Base-by-base conservation (phyloP, 176 grass and related monocot species). In the sorghum (Sorghum bicolor) region DNA sequence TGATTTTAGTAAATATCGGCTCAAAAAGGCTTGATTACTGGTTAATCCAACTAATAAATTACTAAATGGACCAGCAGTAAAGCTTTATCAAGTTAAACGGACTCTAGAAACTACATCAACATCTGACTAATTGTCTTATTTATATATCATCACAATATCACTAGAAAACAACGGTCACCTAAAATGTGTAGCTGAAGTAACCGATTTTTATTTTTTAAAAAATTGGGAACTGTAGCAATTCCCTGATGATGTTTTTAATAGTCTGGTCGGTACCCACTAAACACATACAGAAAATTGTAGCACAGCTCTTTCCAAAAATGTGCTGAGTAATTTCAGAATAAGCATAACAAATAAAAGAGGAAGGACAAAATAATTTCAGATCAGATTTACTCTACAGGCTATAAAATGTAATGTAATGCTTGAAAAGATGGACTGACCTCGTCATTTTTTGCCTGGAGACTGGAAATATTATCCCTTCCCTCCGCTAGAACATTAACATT, bases 401-500 rank as follows among this genome's bases (percentile, higher is more conserved):
- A 61, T 45, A n/a, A 38, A 79, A 67, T 45, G 26, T 30, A 63
- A 78, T 61, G 8, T 16, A 62, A 11, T 41, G 40, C 38, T 28
- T 78, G 75, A 34, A 61, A 74, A 39, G 72, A 52, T 79, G 67
- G 32, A 82, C 67, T 77, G 10, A 94, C 96, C 70, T 96, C 74
- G 11, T 96, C 89, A 74, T 80, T 45, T 87, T 79, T 83, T 57
- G 45, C 26, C 24, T 89, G 87, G 14, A 92, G 37, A 87, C 75
- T 32, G 70, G 91, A 88, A 71, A 90, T 73, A 44, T 31, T 25
- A 16, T 33, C 67, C 70, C 38, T 92, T 84, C 92, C 92, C 74
- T 92, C 91, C 41, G 87, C 89, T 47, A 91, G 64, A 19, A 89
- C 75, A 73, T 93, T 88, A 76, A 47, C 74, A 85, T 76, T 90